Conservation (phyloP, 169 alveolate species). For the Plasmodium billcollinsi region DNA sequence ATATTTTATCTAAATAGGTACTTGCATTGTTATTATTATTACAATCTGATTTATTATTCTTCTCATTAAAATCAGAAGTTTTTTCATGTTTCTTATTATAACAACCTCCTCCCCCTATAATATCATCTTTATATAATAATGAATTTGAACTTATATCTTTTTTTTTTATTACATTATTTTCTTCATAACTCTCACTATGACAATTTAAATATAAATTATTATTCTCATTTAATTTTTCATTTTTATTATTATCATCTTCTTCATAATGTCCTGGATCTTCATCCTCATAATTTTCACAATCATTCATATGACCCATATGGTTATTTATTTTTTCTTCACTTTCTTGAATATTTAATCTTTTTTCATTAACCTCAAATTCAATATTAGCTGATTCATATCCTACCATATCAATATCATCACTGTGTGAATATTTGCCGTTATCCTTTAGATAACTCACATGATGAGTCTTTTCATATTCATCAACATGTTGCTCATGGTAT, state of each 20-base stretch:
- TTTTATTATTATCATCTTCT: constrained; percentile 5
- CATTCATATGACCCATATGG: neutral
- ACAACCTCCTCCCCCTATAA: neutral
- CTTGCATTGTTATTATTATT: neutral
- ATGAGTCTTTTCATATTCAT: neutral
- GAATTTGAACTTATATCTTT: neutral
- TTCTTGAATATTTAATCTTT: constrained; percentile 6
- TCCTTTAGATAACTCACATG: neutral
- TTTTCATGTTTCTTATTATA: neutral
- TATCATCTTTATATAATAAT: neutral
- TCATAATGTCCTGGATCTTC: neutral
- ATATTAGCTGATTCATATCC: constrained; percentile 20
- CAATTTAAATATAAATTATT: neutral
- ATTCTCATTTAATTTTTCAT: neutral
- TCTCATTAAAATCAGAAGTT: neutral
- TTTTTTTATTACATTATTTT: neutral
- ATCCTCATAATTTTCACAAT: neutral
- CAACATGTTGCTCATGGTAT: neutral
- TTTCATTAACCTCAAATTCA: constrained; percentile 12
- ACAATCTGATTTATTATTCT: neutral
- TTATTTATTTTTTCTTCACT: constrained; percentile 8
- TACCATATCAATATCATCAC: neutral
- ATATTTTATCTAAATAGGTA: neutral
- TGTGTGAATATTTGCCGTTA: neutral
- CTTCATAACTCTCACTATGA: neutral